phyloP scores from a whole-genome alignment of 2,329 filamentous ascomycete species.

The Allantophomopsis cytisporea region DNA sequence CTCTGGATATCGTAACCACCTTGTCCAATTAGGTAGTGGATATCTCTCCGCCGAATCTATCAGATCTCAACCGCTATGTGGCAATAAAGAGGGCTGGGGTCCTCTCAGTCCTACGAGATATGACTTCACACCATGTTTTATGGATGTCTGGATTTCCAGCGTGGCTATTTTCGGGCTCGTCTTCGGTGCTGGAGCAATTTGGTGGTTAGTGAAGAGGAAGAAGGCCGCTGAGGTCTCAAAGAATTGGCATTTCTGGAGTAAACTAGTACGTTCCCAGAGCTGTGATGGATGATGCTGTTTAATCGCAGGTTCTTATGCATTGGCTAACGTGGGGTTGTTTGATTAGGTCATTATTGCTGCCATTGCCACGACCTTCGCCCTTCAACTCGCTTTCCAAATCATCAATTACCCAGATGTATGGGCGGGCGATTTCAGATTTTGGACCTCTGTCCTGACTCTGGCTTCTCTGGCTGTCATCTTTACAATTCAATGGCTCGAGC shows the following conservation, averaged over 20 bases:
- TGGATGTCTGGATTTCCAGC: constrained; percentile 75
- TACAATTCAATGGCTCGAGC: constrained; percentile 55
- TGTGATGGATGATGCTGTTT: no score
- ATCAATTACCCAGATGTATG: constrained; percentile 42
- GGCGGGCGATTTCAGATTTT: constrained; percentile 55
- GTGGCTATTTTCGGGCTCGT: constrained; percentile 72
- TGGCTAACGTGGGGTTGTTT: no score
- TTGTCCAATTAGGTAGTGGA: constrained; percentile 33
- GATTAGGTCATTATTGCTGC: constrained; percentile 39
- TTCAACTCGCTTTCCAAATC: constrained; percentile 51
- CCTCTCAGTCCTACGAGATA: constrained; percentile 77
- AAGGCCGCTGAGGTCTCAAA: constrained; percentile 55
- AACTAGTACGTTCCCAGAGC: constrained; percentile 51
- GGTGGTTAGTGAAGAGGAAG: constrained; percentile 63
- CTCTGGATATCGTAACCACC: constrained; percentile 35
- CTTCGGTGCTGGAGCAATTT: constrained; percentile 63
- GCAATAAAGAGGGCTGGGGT: constrained; percentile 89
- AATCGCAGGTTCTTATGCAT: no score
- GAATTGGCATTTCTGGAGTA: constrained; percentile 87
- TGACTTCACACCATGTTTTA: constrained; percentile 95
- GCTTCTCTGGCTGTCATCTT: constrained; percentile 49
- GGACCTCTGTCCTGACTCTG: constrained; percentile 49
- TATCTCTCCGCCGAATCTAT: constrained; percentile 38
- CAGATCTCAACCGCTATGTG: constrained; percentile 58
- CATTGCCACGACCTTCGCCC: constrained; percentile 39